Evolutionary conservation across 2,329 filamentous ascomycete species (phyloP), one percentile per base, ranked within the genome.

Genomic region (Ustulina deusta): DNA sequence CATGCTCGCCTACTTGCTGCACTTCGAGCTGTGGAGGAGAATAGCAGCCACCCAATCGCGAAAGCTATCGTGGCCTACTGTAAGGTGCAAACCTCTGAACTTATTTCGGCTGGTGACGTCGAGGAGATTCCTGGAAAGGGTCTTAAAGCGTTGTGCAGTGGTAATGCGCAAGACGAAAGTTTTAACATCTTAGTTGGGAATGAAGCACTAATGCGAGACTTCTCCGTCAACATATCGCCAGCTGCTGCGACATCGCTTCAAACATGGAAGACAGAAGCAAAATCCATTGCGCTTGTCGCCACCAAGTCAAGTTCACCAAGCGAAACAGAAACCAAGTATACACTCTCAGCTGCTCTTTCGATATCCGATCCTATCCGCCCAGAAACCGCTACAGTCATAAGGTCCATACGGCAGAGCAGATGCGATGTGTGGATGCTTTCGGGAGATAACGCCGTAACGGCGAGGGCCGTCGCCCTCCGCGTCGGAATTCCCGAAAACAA

Each of bases 361-460:
- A 90, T 95, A 56, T 90, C 94, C 0, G 94, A 97, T 72, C 89
- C 93, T 0, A 87, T 97, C 70, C 91, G 94, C 2, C 86, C 88
- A 0, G 93, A 97, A 79, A 90, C 93, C 0, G 79, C 81, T 1
- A 75, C 82, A 7, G 89, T 95, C 20, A 86, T 97, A 65, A 79
- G 81, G 6, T 84, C 89, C 1, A 87, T 97, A 0, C 86, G 87
- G 49, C 79, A 85, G 4, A 86, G 87, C 17, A 89, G 91, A 22
- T 90, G 92, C 54, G 87, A 90, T 36, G 91, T 97, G 3, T 97
- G 91, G 89, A 97, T 97, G 93, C 89, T 97, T 42, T 97, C 93
- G 0, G 94, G 94, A 34, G 94, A 97, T 82, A 97, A 97, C 76
- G 82, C 84, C n/a, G 89, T 84, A n/a, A 97, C 94, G 0, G 94